phyloP scores from a whole-genome alignment of 805 yeast species.

The Peterozyma xylosa region DNA sequence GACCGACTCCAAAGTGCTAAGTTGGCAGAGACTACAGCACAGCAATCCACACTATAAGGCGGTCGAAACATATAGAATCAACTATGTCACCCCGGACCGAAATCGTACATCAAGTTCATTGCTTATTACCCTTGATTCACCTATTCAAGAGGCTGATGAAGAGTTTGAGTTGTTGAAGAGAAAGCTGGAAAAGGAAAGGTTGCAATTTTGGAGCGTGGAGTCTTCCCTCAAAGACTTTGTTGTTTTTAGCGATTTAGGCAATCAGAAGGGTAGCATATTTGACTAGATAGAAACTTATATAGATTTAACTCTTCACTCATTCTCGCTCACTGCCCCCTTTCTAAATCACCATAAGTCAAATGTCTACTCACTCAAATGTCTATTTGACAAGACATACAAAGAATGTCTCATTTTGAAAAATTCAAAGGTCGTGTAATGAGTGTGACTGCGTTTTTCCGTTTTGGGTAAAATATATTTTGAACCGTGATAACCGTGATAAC shows the following conservation, averaged over 20 bases:
- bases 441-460: conserved; percentile 8
- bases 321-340: no score
- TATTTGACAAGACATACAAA: not conserved
- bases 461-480: not conserved
- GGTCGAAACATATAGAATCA: not conserved
- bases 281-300: not conserved
- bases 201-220: conserved; percentile 2
- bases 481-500: not conserved
- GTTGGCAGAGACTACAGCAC: conserved; percentile 3
- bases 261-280: conserved; percentile 5
- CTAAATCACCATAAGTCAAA: not conserved
- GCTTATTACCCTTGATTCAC: not conserved
- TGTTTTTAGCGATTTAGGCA: not conserved
- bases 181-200: not conserved
- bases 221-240: conserved; percentile 1
- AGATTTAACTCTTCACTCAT: no score
- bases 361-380: not conserved
- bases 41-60: conserved; percentile 1
- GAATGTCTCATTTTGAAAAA: not conserved
- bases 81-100: not conserved
- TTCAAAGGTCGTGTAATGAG: not conserved
- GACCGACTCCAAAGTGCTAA: not conserved
- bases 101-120: not conserved
- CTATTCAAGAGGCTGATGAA: not conserved
- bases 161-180: not conserved